phyloP scores from a whole-genome alignment of 768 basidiomycete genomes.

The Termitomyces sp. region DNA sequence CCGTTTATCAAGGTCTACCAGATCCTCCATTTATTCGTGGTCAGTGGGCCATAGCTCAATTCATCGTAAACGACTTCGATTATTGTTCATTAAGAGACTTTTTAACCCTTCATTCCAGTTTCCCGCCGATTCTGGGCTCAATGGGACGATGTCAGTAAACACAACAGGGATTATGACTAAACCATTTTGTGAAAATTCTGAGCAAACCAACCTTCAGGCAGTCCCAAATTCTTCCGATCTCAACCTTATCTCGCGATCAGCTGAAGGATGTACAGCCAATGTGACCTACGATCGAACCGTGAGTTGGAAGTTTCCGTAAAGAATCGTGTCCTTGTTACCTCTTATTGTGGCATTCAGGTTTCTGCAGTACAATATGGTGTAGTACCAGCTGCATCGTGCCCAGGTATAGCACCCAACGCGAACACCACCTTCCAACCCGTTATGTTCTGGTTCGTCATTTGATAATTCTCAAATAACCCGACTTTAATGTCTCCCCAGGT shows the following conservation, averaged over 20 bases:
- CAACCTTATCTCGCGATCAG: slow-evolving; percentile 37
- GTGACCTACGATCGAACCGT: slow-evolving; percentile 36
- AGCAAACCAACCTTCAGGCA: slow-evolving; percentile 19
- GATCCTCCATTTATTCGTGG: slow-evolving; percentile 57
- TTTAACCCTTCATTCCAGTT: slow-evolving; percentile 28
- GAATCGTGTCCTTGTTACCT: background rate
- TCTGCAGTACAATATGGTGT: slow-evolving; percentile 51
- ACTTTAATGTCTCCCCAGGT: slow-evolving; percentile 23
- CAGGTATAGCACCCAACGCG: slow-evolving; percentile 25
- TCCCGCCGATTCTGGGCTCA: slow-evolving; percentile 37
- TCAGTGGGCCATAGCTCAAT: slow-evolving; percentile 53
- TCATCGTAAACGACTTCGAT: slow-evolving; percentile 33
- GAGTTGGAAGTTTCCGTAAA: slow-evolving; percentile 20
- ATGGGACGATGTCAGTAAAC: slow-evolving; percentile 49
- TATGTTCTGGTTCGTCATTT: slow-evolving; percentile 55
- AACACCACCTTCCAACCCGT: slow-evolving; percentile 46
- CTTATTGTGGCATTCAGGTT: slow-evolving; percentile 18
- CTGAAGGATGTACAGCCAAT: slow-evolving; percentile 40
- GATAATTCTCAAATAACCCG: background rate
- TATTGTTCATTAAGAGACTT: background rate
- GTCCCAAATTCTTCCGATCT: slow-evolving; percentile 25
- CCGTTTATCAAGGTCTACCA: slow-evolving; percentile 38
- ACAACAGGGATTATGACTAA: slow-evolving; percentile 48
- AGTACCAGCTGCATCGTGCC: slow-evolving; percentile 29
- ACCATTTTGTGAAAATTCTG: slow-evolving; percentile 44